Evolutionary conservation across 75 land plant genomes (phyloP).

Genomic region (Cupressus sempervirens): DNA sequence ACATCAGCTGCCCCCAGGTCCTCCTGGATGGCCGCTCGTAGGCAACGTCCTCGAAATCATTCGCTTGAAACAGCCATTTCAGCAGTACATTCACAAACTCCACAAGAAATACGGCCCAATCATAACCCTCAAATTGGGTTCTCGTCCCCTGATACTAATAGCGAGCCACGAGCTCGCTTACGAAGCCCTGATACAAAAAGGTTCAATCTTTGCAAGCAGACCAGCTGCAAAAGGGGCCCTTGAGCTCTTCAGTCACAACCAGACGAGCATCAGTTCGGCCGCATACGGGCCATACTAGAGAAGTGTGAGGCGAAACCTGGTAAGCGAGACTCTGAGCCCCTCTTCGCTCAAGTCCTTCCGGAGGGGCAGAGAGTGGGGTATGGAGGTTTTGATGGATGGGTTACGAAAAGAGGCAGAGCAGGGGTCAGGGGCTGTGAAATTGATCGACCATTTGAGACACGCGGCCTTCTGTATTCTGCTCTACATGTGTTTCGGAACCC

Average conservation of each 20-base stretch:
- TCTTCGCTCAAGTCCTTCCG: conserved; percentile 11
- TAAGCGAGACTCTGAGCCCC: conserved; percentile 19
- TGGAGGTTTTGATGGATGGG: not conserved
- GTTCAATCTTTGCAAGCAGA: conserved; percentile 66
- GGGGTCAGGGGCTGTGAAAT: conserved; percentile 10
- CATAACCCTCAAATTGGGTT: conserved; percentile 65
- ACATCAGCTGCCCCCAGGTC: conserved; percentile 69
- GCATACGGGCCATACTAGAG: conserved; percentile 32
- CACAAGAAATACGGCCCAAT: conserved; percentile 57
- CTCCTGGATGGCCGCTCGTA: conserved; percentile 62
- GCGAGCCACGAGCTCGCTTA: conserved; percentile 53
- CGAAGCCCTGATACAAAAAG: conserved; percentile 64
- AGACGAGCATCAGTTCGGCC: conserved; percentile 19
- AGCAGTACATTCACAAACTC: conserved; percentile 40
- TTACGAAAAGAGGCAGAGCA: not conserved
- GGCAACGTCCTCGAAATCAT: conserved; percentile 71
- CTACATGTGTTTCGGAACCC: conserved; percentile 25
- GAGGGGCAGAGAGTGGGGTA: conserved; percentile 7
- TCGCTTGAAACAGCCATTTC: conserved; percentile 45
- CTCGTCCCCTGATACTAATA: conserved; percentile 57
- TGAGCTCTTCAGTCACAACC: conserved; percentile 10
- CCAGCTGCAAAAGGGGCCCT: conserved; percentile 19
- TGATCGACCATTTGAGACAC: conserved; percentile 7
- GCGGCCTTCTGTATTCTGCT: conserved; percentile 19
- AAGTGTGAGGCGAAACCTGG: conserved; percentile 29